These are phyloP conservation scores for Isabelozyma pseudorhagii DNA, from an alignment of 805 yeast species.

Conservation along the genomic window DNA sequence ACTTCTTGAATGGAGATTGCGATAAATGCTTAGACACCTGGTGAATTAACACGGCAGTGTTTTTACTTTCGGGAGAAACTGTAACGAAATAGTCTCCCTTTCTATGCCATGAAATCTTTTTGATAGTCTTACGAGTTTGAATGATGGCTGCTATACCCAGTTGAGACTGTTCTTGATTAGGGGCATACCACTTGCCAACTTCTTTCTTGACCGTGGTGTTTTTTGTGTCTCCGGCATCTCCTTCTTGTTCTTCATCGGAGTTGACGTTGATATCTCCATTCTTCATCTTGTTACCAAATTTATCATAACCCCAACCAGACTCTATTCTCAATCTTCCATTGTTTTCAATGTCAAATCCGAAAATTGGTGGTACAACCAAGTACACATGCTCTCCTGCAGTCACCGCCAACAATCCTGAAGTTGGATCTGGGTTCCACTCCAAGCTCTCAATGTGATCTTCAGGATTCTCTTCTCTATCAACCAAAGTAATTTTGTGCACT, in stretches of 20 bases:
- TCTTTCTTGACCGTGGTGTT: constrained; percentile 36
- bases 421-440: constrained; percentile 85
- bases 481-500: constrained; percentile 61
- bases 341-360: constrained; percentile 85
- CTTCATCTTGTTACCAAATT: constrained; percentile 52
- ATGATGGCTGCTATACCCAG: constrained; percentile 74
- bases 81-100: constrained; percentile 96
- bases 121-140: constrained; percentile 63
- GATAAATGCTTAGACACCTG: constrained; percentile 92
- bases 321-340: constrained; percentile 75
- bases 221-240: constrained; percentile 23
- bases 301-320: constrained; percentile 86
- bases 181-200: constrained; percentile 81
- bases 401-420: constrained; percentile 77
- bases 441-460: constrained; percentile 80
- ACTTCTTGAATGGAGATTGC: constrained; percentile 91
- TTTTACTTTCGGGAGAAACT: constrained; percentile 91
- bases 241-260: constrained; percentile 40
- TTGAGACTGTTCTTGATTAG: constrained; percentile 54
- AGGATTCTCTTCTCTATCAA: constrained; percentile 49
- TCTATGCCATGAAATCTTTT: constrained; percentile 91
- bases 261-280: constrained; percentile 29
- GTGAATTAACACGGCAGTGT: constrained; percentile 87
- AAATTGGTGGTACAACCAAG: constrained; percentile 84
- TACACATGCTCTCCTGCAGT: constrained; percentile 78